Conservation (phyloP, 805 yeast species). For the Ogataea pilisensis region DNA sequence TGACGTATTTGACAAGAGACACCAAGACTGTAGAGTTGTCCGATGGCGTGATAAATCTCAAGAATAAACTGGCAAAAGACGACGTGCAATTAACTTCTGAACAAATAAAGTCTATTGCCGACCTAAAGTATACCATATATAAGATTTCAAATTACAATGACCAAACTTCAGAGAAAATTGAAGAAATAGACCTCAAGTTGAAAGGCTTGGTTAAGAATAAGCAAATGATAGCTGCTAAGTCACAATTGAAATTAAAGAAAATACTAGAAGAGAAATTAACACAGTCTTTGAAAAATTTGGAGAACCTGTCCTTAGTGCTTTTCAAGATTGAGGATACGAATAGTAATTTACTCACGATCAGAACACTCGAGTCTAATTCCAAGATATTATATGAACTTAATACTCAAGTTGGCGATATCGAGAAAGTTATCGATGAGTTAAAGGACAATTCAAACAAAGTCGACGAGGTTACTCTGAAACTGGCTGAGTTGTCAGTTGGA, state of each 20-base stretch:
- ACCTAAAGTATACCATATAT: slow-evolving; percentile 26
- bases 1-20: slow-evolving; percentile 21
- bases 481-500: slow-evolving; percentile 7
- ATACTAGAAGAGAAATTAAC: slow-evolving; percentile 19
- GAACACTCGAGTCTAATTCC: slow-evolving; percentile 24
- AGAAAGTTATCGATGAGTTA: slow-evolving; percentile 18
- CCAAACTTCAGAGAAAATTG: slow-evolving; percentile 8
- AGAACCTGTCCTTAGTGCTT: slow-evolving; percentile 20
- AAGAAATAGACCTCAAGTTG: slow-evolving; percentile 10
- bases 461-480: slow-evolving; percentile 14
- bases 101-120: slow-evolving; percentile 22
- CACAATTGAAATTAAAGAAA: slow-evolving; percentile 22
- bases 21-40: slow-evolving; percentile 2
- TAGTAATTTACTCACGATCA: slow-evolving; percentile 18
- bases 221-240: slow-evolving; percentile 19
- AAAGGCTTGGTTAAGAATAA: slow-evolving; percentile 14
- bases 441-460: slow-evolving; percentile 16
- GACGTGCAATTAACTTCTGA: slow-evolving; percentile 10
- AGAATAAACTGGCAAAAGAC: slow-evolving; percentile 1
- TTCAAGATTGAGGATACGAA: slow-evolving; percentile 27
- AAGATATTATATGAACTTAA: slow-evolving; percentile 23
- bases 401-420: slow-evolving; percentile 17
- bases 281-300: slow-evolving; percentile 17
- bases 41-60: neutral
- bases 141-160: slow-evolving; percentile 17